Percentiles rank a stretch among this genome's conserved stretches.
Conservation (phyloP, 257 asterid genomes). For the Solanum sitiens region DNA sequence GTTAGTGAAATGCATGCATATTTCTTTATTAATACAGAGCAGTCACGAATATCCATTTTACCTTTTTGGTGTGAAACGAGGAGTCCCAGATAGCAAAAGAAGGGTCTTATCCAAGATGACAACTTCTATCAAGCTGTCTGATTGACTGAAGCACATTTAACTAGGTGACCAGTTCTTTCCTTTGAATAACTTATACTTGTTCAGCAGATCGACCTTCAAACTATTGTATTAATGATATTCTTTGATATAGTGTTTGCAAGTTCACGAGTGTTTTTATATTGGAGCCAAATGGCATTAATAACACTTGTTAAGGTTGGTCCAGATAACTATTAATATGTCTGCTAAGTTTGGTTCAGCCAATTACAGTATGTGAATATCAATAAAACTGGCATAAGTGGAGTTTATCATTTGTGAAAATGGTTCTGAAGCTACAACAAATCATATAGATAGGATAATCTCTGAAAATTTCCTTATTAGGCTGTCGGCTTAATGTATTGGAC, state of each 20-base stretch:
- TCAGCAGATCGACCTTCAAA: background rate
- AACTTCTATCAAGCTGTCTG: background rate
- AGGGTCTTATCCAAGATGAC: background rate
- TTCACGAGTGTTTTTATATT: background rate
- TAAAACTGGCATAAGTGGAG: background rate
- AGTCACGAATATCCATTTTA: background rate
- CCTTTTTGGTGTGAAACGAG: background rate
- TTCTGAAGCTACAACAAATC: background rate
- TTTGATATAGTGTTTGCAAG: background rate
- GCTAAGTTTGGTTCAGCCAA: background rate
- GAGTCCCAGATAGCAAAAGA: background rate
- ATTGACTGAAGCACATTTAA: background rate
- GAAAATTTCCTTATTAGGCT: background rate
- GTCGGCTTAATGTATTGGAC: background rate
- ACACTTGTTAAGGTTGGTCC: background rate
- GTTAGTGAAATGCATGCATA: background rate
- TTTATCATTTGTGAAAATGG: background rate
- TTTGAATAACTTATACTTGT: background rate
- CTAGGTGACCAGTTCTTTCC: background rate
- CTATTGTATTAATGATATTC: no score
- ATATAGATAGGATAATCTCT: background rate
- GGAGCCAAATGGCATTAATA: background rate
- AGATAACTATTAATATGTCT: background rate
- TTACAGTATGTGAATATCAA: background rate
- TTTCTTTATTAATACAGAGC: background rate